Base-by-base conservation (phyloP, 345 rosid species). In the Euphorbia lathyris region DNA sequence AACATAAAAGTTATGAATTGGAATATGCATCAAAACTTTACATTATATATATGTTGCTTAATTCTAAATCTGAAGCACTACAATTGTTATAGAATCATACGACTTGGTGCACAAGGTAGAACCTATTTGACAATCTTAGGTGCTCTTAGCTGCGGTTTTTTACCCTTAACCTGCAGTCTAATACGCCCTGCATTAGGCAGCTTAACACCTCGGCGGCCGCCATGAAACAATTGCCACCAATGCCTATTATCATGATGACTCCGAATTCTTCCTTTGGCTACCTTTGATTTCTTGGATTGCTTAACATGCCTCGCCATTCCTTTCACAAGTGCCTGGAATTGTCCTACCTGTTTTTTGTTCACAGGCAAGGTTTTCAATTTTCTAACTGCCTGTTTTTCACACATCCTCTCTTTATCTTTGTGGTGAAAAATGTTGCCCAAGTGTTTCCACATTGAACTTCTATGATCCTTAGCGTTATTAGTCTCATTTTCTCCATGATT, bases 291-390 rank as follows among this genome's bases (percentile, higher is more conserved):
- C 83, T 82, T 86, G 1, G 83, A 59, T 61, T 73, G 79, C 23
- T 32, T 75, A 34, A 74, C 77, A 52, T 88, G 90, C 80, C 72
- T 81, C 81, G 68, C 60, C 55, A 86, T 19, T 22, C 90, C 93
- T 59, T 80, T 59, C 42, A 86, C 83, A 2, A 90, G 82, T 10
- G 76, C 63, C 50, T 78, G 84, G 65, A 84, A 85, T 16, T 79
- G 80, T 17, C 88, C 87, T 12, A 62, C 79, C 71, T 82, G 74
- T 32, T 77, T 68, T 50, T 81, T 86, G 42, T 22, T 59, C 0
- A 22, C 59, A 6, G 27, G 64, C 1, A 19, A 32, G 45, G 69
- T 74, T 72, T 68, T 80, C 60, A 69, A 19, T 62, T 72, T 79
- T 52, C 71, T 23, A 59, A 63, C 58, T 13, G 27, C 73, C 52